These are phyloP conservation scores for Ophiosphaerella herpotricha DNA, from an alignment of 2,329 filamentous ascomycete species.

Conservation along the genomic window DNA sequence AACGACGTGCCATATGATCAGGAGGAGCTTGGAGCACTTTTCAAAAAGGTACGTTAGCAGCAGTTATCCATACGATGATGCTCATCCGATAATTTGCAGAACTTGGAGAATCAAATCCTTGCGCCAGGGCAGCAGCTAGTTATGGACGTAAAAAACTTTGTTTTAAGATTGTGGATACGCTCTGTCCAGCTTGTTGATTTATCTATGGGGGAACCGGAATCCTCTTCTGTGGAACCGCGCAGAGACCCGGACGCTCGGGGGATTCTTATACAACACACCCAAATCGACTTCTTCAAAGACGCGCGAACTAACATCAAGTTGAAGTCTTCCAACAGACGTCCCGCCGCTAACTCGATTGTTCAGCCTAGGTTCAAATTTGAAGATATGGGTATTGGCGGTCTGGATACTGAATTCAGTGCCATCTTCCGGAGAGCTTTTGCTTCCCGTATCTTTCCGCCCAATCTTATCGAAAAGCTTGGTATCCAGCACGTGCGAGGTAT, in stretches of 20 bases:
- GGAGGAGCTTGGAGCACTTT: slow-evolving; percentile 70
- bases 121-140: slow-evolving; percentile 83
- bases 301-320: slow-evolving; percentile 79
- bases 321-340: slow-evolving; percentile 78
- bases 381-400: slow-evolving; percentile 94
- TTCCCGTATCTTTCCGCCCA: slow-evolving; percentile 91
- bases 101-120: slow-evolving; percentile 82
- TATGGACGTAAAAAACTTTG: slow-evolving; percentile 81
- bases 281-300: slow-evolving; percentile 85
- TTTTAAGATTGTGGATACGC: slow-evolving; percentile 75
- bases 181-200: slow-evolving; percentile 83
- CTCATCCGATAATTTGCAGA: slow-evolving; percentile 31
- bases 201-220: slow-evolving; percentile 66
- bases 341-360: slow-evolving; percentile 88
- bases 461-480: slow-evolving; percentile 86
- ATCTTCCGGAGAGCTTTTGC: slow-evolving; percentile 97
- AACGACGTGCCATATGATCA: slow-evolving; percentile 82
- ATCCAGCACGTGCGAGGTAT: slow-evolving; percentile 98
- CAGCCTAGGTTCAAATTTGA: slow-evolving; percentile 98
- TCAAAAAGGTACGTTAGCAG: slow-evolving; percentile 46
- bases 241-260: slow-evolving; percentile 70
- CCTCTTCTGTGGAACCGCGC: slow-evolving; percentile 58
- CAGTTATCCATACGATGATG: too few relatives aligned
- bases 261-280: slow-evolving; percentile 77
- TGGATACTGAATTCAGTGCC: slow-evolving; percentile 89